Evolutionary conservation across 768 basidiomycete species (phyloP).

Genomic region (Suillus subalutaceus): DNA sequence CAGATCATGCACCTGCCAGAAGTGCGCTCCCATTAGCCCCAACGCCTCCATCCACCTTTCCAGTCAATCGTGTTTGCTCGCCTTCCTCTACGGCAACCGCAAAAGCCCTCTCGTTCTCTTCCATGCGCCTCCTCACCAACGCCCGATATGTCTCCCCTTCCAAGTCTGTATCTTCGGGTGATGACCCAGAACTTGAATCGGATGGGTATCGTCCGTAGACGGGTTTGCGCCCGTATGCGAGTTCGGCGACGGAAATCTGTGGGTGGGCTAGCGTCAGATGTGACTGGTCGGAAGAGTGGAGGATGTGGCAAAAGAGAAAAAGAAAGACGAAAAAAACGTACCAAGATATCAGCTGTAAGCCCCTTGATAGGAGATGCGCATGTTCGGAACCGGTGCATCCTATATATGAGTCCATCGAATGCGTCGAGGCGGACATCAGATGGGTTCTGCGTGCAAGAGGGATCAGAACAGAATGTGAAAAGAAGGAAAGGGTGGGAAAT

Average conservation of each 20-base stretch:
- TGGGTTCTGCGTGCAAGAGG: constrained; percentile 43
- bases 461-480: background rate
- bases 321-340: constrained; percentile 40
- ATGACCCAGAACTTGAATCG: background rate
- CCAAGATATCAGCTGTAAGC: constrained; percentile 80
- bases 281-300: background rate
- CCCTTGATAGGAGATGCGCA: constrained; percentile 83
- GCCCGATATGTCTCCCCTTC: constrained; percentile 30
- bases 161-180: background rate
- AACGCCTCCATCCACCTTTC: background rate
- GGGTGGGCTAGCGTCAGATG: constrained; percentile 41
- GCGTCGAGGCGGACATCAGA: constrained; percentile 53
- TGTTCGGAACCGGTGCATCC: constrained; percentile 85
- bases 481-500: background rate
- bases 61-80: background rate
- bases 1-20: background rate
- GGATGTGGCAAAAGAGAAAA: background rate
- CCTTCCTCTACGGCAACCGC: background rate
- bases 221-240: constrained; percentile 58
- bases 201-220: constrained; percentile 62
- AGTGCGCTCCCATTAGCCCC: background rate
- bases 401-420: constrained; percentile 58
- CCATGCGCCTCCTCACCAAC: constrained; percentile 6
- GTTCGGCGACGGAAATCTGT: constrained; percentile 54
- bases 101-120: constrained; percentile 1